A percentile compares a stretch with the other conserved stretches of the same genome.
Conservation (phyloP, 2,329 filamentous ascomycete genomes). For the Hymenoscyphus linearis region DNA sequence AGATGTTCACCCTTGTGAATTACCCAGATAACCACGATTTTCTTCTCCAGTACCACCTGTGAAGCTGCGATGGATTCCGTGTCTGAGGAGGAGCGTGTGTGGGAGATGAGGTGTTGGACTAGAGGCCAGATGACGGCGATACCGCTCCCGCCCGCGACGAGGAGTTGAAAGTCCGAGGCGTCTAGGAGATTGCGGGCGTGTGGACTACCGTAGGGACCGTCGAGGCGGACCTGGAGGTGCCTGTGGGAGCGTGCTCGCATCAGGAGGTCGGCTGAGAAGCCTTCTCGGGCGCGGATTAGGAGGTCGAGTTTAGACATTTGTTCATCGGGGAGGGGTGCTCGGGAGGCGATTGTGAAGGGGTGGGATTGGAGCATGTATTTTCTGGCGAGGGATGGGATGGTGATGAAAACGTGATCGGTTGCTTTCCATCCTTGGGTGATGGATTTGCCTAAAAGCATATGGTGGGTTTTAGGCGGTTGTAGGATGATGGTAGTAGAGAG, state of each 20-base stretch:
- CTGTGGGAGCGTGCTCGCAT: slow-evolving; percentile 42
- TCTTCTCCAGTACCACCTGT: slow-evolving; percentile 24
- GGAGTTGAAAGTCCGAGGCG: slow-evolving; percentile 42
- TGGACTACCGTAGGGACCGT: slow-evolving; percentile 59
- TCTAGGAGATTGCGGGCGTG: slow-evolving; percentile 50
- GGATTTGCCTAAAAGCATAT: slow-evolving; percentile 27
- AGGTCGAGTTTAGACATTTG: slow-evolving; percentile 49
- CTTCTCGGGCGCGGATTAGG: slow-evolving; percentile 53
- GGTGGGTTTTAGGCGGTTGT: slow-evolving; percentile 6
- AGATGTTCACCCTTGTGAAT: slow-evolving; percentile 48
- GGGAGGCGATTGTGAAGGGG: slow-evolving; percentile 62
- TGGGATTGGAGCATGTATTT: slow-evolving; percentile 55
- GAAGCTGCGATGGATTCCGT: slow-evolving; percentile 22
- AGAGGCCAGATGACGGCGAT: slow-evolving; percentile 61
- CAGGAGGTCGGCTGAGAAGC: slow-evolving; percentile 54
- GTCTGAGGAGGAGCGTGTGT: slow-evolving; percentile 17
- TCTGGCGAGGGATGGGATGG: slow-evolving; percentile 48
- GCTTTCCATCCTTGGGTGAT: slow-evolving; percentile 51
- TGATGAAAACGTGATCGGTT: slow-evolving; percentile 60
- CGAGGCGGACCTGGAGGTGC: slow-evolving; percentile 46
- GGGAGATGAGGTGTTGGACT: slow-evolving; percentile 42
- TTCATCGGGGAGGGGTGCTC: slow-evolving; percentile 39
- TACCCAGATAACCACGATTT: slow-evolving; percentile 54
- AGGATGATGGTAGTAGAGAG: slow-evolving; percentile 31
- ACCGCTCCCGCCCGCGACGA: slow-evolving; percentile 59